Base-by-base conservation (phyloP, 2,329 filamentous ascomycete species). In the Pochonia chlamydosporia region DNA sequence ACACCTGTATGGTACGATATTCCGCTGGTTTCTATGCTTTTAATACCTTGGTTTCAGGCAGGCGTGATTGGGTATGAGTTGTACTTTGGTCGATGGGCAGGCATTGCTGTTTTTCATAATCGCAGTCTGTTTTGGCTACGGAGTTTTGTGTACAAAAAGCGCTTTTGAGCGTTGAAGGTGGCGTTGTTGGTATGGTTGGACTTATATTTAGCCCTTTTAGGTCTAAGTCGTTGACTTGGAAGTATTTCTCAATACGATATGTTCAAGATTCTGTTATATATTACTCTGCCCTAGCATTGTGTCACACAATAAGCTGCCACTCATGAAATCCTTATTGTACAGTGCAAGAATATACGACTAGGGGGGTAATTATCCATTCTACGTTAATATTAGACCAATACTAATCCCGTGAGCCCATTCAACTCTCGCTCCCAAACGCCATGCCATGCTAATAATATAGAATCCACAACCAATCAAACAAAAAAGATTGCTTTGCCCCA, bases 391-490 rank as follows among this genome's bases (percentile, higher is more conserved):
- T 37, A 13, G 35, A 39, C 25, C 37, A 24, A 43, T 13, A 13
- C 18, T 39, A 21, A 20, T 39, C 35, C 35, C 35, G 37, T 14
- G 30, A 51, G 28, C 30, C 35, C 40, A 54, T 46, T 49, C 23
- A 36, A 52, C 35, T 7, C 9, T 43, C 14, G 41, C 11, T n/a
- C 24, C 28, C 6, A 20, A 64, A 67, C 65, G 59, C 65, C 65
- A 49, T 63, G 58, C 64, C 60, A 66, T 66, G 65, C 63, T n/a
- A 37, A 39, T n/a, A 20, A 37, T 25, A 21, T 10, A 20, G n/a
- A 16, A 40, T 14, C 13, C 35, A 26, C 13, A 21, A 21, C 35
- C 20, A 16, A 36, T 4, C 18, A 36, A 13, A 18, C 23, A 46
- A 42, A 23, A 10, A 11, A 18, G 9, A 20, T 18, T 20, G 8